These are phyloP conservation scores for Colletotrichum lentis DNA, from an alignment of 2,329 filamentous ascomycete genomes.

Conservation along the genomic window DNA sequence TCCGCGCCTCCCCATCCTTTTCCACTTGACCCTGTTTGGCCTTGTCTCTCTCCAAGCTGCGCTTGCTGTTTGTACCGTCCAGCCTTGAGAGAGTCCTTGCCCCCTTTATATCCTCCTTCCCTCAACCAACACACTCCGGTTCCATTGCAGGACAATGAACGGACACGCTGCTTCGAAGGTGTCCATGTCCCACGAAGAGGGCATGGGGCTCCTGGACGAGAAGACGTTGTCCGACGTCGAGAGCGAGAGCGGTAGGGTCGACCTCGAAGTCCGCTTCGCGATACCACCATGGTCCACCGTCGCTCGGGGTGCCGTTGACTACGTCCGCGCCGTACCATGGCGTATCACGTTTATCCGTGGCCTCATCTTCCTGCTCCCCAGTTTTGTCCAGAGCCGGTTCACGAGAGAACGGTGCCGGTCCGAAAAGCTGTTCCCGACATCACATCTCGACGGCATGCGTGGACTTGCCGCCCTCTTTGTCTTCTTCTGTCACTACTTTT, in stretches of 20 bases:
- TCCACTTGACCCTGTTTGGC: slow-evolving; percentile 18
- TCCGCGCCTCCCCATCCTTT: slow-evolving; percentile 21
- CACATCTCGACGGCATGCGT: slow-evolving; percentile 67
- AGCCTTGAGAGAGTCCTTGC: slow-evolving; percentile 3
- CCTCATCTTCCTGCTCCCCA: slow-evolving; percentile 60
- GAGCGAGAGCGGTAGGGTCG: slow-evolving; percentile 51
- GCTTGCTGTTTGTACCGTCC: slow-evolving; percentile 6
- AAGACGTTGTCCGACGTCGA: slow-evolving; percentile 55
- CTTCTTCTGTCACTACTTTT: slow-evolving; percentile 65
- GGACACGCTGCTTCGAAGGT: slow-evolving; percentile 48
- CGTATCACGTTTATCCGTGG: slow-evolving; percentile 50
- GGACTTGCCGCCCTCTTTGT: slow-evolving; percentile 64
- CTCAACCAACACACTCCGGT: background rate
- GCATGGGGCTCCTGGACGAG: slow-evolving; percentile 55
- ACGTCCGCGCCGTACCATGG: slow-evolving; percentile 48
- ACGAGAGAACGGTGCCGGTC: slow-evolving; percentile 52
- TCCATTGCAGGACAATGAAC: slow-evolving; percentile 52
- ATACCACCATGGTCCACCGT: slow-evolving; percentile 46
- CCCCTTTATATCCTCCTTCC: background rate
- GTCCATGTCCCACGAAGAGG: slow-evolving; percentile 54
- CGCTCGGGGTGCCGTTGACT: slow-evolving; percentile 44
- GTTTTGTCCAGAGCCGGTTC: slow-evolving; percentile 58
- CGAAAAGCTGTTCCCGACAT: slow-evolving; percentile 58
- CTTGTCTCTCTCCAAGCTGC: slow-evolving; percentile 20
- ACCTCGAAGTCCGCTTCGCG: slow-evolving; percentile 49